These are phyloP conservation scores for Aspergillus japonicus DNA, from an alignment of 2,329 filamentous ascomycete genomes.

Conservation along the genomic window DNA sequence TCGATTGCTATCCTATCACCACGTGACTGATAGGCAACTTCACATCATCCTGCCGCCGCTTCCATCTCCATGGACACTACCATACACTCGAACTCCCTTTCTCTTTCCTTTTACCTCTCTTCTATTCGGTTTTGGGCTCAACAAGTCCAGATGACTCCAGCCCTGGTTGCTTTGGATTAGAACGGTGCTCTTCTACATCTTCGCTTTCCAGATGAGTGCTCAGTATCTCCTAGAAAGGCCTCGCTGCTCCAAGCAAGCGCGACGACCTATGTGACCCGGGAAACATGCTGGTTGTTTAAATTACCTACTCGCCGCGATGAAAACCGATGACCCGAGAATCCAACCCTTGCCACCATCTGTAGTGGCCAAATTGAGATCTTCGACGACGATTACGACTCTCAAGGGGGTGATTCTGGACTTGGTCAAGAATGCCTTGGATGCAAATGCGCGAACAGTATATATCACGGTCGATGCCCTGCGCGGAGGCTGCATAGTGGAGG, in stretches of 20 bases:
- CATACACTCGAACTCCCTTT: too few relatives aligned
- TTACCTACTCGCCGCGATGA: conserved; percentile 20
- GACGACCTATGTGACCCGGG: neutral
- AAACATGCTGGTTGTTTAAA: neutral
- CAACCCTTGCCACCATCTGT: conserved; percentile 68
- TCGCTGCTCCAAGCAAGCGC: neutral
- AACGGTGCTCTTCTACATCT: too few relatives aligned
- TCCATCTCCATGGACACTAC: too few relatives aligned
- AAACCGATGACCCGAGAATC: conserved; percentile 48
- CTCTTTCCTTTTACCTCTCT: too few relatives aligned
- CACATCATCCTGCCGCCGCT: too few relatives aligned
- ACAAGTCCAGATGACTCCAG: too few relatives aligned
- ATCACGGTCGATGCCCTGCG: conserved; percentile 71
- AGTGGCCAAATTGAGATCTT: conserved; percentile 78
- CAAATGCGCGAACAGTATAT: conserved; percentile 65
- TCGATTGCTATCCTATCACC: too few relatives aligned
- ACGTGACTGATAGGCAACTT: too few relatives aligned
- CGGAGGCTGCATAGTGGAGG: conserved; percentile 76
- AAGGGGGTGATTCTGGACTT: conserved; percentile 70
- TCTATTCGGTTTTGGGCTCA: too few relatives aligned
- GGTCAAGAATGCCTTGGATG: conserved; percentile 82
- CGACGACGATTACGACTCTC: conserved; percentile 72
- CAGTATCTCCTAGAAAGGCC: neutral
- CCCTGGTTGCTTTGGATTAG: too few relatives aligned
- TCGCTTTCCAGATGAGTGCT: neutral